A percentile compares a stretch with the other conserved stretches of the same genome.
Conservation (phyloP, 2,329 filamentous ascomycete species). For the Davidsoniella virescens region DNA sequence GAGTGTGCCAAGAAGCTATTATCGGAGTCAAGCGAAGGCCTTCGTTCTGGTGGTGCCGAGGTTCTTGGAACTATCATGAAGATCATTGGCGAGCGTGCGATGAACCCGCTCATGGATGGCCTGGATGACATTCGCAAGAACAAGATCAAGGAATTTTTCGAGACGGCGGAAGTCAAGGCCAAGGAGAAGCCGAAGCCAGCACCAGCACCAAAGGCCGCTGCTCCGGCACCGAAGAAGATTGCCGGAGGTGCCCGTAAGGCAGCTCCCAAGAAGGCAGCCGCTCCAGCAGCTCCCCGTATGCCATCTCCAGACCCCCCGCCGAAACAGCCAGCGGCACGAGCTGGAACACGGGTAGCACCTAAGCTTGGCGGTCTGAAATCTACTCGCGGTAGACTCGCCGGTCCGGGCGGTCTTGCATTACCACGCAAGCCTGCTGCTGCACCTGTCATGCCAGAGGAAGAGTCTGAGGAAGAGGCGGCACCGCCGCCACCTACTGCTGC, state of each 20-base stretch:
- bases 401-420: conserved; percentile 32
- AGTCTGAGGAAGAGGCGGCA: conserved; percentile 31
- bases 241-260: conserved; percentile 27
- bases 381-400: conserved; percentile 38
- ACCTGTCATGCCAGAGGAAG: conserved; percentile 40
- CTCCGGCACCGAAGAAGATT: conserved; percentile 30
- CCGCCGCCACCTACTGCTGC: conserved; percentile 43
- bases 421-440: conserved; percentile 33
- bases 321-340: conserved; percentile 40
- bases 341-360: conserved; percentile 35
- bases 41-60: conserved; percentile 81
- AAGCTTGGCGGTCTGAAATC: conserved; percentile 45
- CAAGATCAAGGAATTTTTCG: conserved; percentile 88
- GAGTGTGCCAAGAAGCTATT: conserved; percentile 80
- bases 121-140: conserved; percentile 89
- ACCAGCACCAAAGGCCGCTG: conserved; percentile 46
- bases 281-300: conserved; percentile 21
- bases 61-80: conserved; percentile 93
- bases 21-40: conserved; percentile 70
- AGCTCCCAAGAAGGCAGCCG: conserved; percentile 28
- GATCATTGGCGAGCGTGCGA: conserved; percentile 89
- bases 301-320: conserved; percentile 19
- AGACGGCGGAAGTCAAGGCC: conserved; percentile 36
- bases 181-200: conserved; percentile 76
- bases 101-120: conserved; percentile 82